A percentile compares a stretch with the other conserved stretches of the same genome.
Conservation (phyloP, 139 green algal genomes). For the Volvox africanus region DNA sequence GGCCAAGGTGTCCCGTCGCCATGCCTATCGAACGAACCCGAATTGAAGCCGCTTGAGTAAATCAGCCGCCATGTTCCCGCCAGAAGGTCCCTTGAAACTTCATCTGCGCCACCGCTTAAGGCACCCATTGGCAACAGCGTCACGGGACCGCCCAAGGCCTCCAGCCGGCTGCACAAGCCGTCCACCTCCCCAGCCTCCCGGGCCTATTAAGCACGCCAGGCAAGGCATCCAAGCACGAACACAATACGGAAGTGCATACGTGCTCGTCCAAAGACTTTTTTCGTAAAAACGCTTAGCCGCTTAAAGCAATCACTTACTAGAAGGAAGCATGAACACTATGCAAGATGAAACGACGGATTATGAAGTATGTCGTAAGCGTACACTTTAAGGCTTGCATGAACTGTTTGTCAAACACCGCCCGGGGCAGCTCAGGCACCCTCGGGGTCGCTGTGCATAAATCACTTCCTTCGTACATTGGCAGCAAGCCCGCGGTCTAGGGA, state of each 20-base stretch:
- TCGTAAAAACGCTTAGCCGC: background rate
- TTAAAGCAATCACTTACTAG: background rate
- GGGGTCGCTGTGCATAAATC: background rate
- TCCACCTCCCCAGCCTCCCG: constrained; percentile 53
- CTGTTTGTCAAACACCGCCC: background rate
- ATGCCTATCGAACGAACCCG: background rate
- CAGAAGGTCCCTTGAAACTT: constrained; percentile 28
- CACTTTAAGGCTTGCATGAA: no score
- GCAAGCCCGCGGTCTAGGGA: constrained; percentile 69
- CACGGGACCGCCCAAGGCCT: constrained; percentile 37
- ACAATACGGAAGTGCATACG: background rate
- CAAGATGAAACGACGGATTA: background rate
- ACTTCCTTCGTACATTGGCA: constrained; percentile 48
- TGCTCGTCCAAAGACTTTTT: background rate
- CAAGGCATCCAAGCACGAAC: background rate
- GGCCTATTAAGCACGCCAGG: background rate
- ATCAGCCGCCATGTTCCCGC: constrained; percentile 67
- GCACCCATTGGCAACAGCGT: background rate
- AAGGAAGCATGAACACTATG: background rate
- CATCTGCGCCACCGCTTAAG: background rate
- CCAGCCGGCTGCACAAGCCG: constrained; percentile 33
- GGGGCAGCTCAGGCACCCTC: no score
- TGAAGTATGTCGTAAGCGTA: background rate
- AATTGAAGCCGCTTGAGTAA: constrained; percentile 66
- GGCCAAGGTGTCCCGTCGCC: background rate